A percentile compares a stretch with the other conserved stretches of the same genome.
Conservation (phyloP, 2,329 filamentous ascomycete species). For the Xylariaceae sp. region DNA sequence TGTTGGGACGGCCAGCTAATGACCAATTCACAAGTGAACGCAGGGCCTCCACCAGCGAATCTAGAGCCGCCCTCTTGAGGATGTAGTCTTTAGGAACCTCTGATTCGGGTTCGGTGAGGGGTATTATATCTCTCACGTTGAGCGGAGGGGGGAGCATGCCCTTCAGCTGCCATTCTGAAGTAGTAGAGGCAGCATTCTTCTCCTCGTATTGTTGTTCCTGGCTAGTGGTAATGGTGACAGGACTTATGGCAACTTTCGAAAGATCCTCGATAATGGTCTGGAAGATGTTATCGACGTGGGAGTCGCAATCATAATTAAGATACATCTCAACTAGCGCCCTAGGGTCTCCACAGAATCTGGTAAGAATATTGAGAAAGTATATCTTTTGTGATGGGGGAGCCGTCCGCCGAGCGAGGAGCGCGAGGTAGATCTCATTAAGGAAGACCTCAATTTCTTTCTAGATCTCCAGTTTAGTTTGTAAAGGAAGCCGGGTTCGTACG, state of each 20-base stretch:
- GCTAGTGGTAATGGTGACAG: slow-evolving; percentile 67
- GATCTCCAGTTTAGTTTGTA: slow-evolving; percentile 28
- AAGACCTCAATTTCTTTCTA: slow-evolving; percentile 98
- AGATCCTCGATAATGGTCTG: slow-evolving; percentile 92
- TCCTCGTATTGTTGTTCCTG: slow-evolving; percentile 90
- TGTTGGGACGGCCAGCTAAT: slow-evolving; percentile 59
- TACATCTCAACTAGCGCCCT: slow-evolving; percentile 91
- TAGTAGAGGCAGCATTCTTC: slow-evolving; percentile 58
- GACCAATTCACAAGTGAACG: slow-evolving; percentile 93
- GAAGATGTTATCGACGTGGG: slow-evolving; percentile 94
- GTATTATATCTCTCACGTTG: slow-evolving; percentile 70
- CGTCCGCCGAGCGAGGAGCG: slow-evolving; percentile 81
- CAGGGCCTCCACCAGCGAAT: slow-evolving; percentile 82
- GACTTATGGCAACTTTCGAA: slow-evolving; percentile 77
- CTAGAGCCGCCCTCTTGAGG: slow-evolving; percentile 83
- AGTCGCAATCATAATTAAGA: slow-evolving; percentile 96
- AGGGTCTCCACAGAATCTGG: slow-evolving; percentile 79
- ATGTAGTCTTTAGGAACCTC: slow-evolving; percentile 85
- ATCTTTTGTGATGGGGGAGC: slow-evolving; percentile 89
- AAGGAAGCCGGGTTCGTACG: background rate
- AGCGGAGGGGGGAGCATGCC: slow-evolving; percentile 83
- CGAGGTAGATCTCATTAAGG: slow-evolving; percentile 92
- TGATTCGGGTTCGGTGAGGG: slow-evolving; percentile 56
- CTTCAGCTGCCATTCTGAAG: slow-evolving; percentile 78
- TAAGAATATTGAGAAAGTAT: slow-evolving; percentile 82